Conservation (phyloP, 352 stramenopile species). For the Globisporangium lucens region DNA sequence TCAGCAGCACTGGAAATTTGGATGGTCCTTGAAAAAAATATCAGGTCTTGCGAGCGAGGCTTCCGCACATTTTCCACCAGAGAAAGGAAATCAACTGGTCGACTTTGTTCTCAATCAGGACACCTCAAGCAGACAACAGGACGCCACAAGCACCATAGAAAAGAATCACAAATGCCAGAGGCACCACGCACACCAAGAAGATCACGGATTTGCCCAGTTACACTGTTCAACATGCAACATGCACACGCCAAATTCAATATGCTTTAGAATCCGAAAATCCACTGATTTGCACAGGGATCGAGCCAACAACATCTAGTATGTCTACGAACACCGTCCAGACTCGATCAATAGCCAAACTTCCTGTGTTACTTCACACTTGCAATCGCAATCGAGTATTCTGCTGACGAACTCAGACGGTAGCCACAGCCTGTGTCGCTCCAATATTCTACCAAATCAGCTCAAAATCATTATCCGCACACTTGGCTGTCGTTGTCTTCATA, state of each 20-base stretch:
- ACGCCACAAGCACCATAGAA: background rate
- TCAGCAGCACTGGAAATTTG: background rate
- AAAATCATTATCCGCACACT: background rate
- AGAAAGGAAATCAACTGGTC: background rate
- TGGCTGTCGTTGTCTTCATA: background rate
- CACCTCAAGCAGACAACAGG: too few relatives aligned
- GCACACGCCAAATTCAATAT: background rate
- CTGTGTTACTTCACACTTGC: too few relatives aligned
- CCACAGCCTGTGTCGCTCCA: background rate
- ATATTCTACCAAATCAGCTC: background rate
- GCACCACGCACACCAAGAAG: background rate
- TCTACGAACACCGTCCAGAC: background rate
- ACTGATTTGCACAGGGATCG: background rate
- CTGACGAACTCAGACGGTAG: too few relatives aligned
- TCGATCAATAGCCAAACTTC: background rate
- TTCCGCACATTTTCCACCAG: background rate
- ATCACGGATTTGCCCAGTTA: background rate
- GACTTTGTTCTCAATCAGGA: too few relatives aligned
- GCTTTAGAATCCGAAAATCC: background rate
- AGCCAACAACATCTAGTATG: background rate
- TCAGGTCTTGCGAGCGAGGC: background rate
- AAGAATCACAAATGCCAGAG: background rate
- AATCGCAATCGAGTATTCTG: too few relatives aligned
- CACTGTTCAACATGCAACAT: background rate
- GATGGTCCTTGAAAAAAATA: background rate